Percentiles rank a stretch among this genome's conserved stretches.
Evolutionary conservation across 805 yeast species (phyloP).

Genomic region (Debaryomyces castellii): DNA sequence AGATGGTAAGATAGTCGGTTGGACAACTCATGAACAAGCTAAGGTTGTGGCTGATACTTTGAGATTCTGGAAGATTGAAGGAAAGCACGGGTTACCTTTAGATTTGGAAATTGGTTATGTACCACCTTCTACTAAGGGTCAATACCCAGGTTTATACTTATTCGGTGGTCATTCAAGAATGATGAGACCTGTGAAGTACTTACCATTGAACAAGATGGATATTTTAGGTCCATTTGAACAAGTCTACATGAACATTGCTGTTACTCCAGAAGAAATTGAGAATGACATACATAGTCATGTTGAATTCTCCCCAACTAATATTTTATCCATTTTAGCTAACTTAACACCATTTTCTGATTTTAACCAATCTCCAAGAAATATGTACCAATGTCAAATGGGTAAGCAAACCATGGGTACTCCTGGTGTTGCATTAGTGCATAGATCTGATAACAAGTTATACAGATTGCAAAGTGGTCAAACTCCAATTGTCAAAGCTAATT

Average conservation of each 20-base stretch:
- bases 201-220: constrained; percentile 81
- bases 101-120: constrained; percentile 93
- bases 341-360: constrained; percentile 97
- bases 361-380: constrained; percentile 98
- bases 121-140: constrained; percentile 95
- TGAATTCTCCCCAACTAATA: constrained; percentile 92
- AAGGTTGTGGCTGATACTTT: constrained; percentile 82
- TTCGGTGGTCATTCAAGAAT: constrained; percentile 93
- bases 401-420: constrained; percentile 99
- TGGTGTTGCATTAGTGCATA: constrained; percentile 88
- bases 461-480: constrained; percentile 94
- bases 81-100: constrained; percentile 71
- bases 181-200: constrained; percentile 92
- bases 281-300: constrained; percentile 84
- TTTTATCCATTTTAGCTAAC: constrained; percentile 91
- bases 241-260: constrained; percentile 95
- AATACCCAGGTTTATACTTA: constrained; percentile 91
- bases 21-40: constrained; percentile 91
- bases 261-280: constrained; percentile 87
- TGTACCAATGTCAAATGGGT: constrained; percentile 99
- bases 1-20: constrained; percentile 90
- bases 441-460: constrained; percentile 94
- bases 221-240: constrained; percentile 97
- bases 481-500: constrained; percentile 90
- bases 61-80: constrained; percentile 90